Conservation (phyloP, 2,329 filamentous ascomycete genomes). For the Alternaria infectoria region DNA sequence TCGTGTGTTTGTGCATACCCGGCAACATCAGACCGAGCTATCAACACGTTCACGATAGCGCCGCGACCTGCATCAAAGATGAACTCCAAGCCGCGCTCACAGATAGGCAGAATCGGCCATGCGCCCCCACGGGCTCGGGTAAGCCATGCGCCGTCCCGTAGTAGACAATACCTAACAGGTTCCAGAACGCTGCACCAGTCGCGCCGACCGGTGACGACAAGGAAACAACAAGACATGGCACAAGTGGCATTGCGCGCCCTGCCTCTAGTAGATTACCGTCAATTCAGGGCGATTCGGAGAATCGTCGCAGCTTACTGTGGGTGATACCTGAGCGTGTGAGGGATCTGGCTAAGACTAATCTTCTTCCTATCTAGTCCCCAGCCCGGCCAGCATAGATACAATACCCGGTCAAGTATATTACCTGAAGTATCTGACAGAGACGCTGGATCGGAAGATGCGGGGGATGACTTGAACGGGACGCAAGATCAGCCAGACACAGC, state of each 20-base stretch:
- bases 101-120: constrained; percentile 19
- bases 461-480: neutral
- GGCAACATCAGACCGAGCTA: constrained; percentile 3
- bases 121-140: constrained; percentile 7
- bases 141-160: neutral
- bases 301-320: constrained; percentile 37
- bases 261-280: constrained; percentile 3
- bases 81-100: constrained; percentile 24
- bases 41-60: constrained; percentile 16
- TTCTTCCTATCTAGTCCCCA: constrained; percentile 24
- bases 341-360: neutral
- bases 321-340: neutral
- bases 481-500: neutral
- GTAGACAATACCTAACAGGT: constrained; percentile 5
- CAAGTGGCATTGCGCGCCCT: constrained; percentile 3
- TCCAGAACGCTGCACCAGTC: constrained; percentile 4
- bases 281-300: constrained; percentile 16
- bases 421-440: constrained; percentile 5
- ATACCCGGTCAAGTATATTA: constrained; percentile 15
- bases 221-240: neutral
- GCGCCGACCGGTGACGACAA: neutral
- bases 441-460: neutral
- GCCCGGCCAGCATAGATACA: constrained; percentile 33
- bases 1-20: constrained; percentile 4
- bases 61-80: constrained; percentile 29